Evolutionary conservation across 2,329 filamentous ascomycete genomes (phyloP), one percentile per base, ranked within the genome.

Genomic region (Chaetomiaceae sp.): DNA sequence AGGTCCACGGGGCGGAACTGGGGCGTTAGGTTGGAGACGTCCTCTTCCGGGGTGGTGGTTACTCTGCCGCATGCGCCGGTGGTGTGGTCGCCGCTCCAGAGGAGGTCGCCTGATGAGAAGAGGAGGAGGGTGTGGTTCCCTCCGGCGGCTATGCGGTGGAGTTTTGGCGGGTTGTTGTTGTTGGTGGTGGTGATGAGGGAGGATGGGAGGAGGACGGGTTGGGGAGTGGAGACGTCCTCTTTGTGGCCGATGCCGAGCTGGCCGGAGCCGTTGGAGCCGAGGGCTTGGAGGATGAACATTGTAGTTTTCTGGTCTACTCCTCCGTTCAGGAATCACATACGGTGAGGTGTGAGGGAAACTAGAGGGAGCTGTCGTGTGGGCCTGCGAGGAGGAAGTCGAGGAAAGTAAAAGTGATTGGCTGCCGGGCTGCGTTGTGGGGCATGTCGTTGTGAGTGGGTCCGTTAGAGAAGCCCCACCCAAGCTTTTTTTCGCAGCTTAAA

Each of bases 101-200:
- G 87, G 0, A 91, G 72, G 1, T 71, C 61, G 0, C 85, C 85
- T 23, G 74, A 66, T 4, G 73, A 65, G n/a, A 79, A 81, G 11
- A 91, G 73, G 9, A 95, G 67, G 4, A 96, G 71, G 0, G 90
- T 95, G 68, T 96, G 92, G 65, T 96, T 96, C 1, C 91, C 91
- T 4, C 92, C 92, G 7, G 89, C 76, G 19, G 72, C 72, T 9
- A 78, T 67, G 65, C 61, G 51, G 77, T n/a, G 11, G 22, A 51
- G 29, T 31, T 22, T 37, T 19, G 29, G 29, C 70, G 66, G 33
- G 5, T 31, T n/a, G 5, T n/a, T 8, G 22, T 6, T 23, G 23
- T 43, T 23, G n/a, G 34, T 29, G 37, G 46, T 42, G 33, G 29
- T 45, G 22, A 49, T 47, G 46, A 66, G 63, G 14, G 68, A 66